These are phyloP conservation scores for Candida sp. DNA, from an alignment of 1,139 yeast genomes.

Conservation along the genomic window DNA sequence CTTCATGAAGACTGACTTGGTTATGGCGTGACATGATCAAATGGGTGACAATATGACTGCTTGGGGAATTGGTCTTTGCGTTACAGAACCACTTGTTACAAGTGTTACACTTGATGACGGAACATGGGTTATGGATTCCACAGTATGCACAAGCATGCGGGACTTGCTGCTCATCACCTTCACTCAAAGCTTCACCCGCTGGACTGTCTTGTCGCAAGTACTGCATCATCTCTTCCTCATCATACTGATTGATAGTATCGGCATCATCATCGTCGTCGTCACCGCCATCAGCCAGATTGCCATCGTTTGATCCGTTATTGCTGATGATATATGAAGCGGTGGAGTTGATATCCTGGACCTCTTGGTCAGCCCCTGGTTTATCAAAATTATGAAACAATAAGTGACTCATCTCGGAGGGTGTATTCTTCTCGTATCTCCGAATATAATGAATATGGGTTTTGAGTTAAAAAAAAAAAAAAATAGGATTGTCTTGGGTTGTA, in stretches of 20 bases:
- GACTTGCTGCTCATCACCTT: constrained; percentile 8
- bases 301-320: constrained; percentile 1
- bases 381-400: constrained; percentile 23
- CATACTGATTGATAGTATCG: constrained; percentile 8
- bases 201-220: constrained; percentile 1
- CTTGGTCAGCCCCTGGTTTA: constrained; percentile 12
- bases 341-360: constrained; percentile 11
- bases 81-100: constrained; percentile 95
- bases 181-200: neutral
- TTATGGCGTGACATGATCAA: constrained; percentile 83
- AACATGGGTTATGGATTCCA: constrained; percentile 67
- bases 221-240: constrained; percentile 3
- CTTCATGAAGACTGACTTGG: constrained; percentile 74
- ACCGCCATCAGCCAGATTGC: constrained; percentile 3
- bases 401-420: constrained; percentile 23
- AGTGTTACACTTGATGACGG: constrained; percentile 76
- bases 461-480: neutral
- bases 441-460: neutral
- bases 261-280: constrained; percentile 9
- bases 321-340: constrained; percentile 6
- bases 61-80: constrained; percentile 60
- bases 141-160: constrained; percentile 72
- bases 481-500: neutral
- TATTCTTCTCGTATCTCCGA: neutral
- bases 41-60: constrained; percentile 90